Evolutionary conservation across 2,329 filamentous ascomycete species (phyloP).

Genomic region (Monosporascus cannonballus): DNA sequence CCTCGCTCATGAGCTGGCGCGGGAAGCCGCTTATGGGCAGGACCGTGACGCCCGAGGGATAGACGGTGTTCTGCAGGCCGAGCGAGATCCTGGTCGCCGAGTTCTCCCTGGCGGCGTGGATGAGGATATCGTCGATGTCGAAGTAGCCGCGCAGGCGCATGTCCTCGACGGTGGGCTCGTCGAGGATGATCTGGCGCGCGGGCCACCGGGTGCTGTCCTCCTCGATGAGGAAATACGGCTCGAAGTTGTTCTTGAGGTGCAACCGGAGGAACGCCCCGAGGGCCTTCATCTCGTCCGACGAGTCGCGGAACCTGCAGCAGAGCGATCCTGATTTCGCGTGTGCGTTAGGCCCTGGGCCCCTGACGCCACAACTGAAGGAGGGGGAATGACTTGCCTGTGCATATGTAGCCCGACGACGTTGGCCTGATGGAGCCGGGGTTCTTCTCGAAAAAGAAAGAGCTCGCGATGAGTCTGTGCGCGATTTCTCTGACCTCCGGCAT

Average conservation of each 20-base stretch:
- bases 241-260: conserved; percentile 24
- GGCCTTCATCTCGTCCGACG: conserved; percentile 22
- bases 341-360: neutral
- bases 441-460: conserved; percentile 28
- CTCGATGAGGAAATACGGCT: conserved; percentile 26
- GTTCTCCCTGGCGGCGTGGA: conserved; percentile 16
- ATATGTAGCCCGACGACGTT: conserved; percentile 20
- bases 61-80: conserved; percentile 16
- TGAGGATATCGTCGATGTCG: conserved; percentile 18
- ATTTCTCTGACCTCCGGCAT: conserved; percentile 20
- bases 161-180: conserved; percentile 21
- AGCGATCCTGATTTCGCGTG: conserved; percentile 17
- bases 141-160: conserved; percentile 26
- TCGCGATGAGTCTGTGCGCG: conserved; percentile 25
- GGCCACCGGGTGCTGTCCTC: conserved; percentile 15
- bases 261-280: conserved; percentile 25
- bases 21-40: conserved; percentile 27
- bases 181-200: conserved; percentile 18
- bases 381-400: conserved; percentile 19
- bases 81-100: conserved; percentile 21
- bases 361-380: neutral
- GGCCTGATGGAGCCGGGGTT: conserved; percentile 22
- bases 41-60: conserved; percentile 18
- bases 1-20: conserved; percentile 23
- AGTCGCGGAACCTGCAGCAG: conserved; percentile 22